These are phyloP conservation scores for Oryza brachyantha DNA, from an alignment of 176 grass and related monocot species.

Conservation along the genomic window DNA sequence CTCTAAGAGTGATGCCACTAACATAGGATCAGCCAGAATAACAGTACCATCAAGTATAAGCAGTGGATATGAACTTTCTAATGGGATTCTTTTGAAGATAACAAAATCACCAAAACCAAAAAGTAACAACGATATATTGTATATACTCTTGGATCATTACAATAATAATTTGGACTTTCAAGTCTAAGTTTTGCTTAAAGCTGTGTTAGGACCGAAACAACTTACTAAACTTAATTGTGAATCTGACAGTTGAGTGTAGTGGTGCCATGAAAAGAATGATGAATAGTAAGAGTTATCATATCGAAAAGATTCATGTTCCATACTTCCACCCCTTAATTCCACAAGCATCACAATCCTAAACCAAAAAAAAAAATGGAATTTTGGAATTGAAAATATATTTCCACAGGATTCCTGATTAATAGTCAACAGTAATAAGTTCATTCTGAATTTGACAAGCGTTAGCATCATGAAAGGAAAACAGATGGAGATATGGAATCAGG, in stretches of 20 bases:
- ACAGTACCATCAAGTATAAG: background rate
- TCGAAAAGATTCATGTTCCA: background rate
- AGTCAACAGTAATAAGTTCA: background rate
- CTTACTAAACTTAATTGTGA: background rate
- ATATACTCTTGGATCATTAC: background rate
- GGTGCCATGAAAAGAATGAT: background rate
- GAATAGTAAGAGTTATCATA: background rate
- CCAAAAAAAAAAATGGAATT: background rate
- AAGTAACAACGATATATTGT: background rate
- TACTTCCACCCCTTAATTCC: background rate
- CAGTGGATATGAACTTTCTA: background rate
- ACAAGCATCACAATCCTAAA: conserved; percentile 6
- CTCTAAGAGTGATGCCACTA: background rate
- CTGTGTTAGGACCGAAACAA: background rate
- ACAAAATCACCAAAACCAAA: background rate
- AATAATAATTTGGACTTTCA: background rate
- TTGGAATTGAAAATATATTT: conserved; percentile 7
- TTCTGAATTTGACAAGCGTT: background rate
- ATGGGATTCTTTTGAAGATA: background rate
- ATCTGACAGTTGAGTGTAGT: background rate
- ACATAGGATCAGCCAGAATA: background rate
- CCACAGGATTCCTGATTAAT: background rate
- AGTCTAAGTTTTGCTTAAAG: background rate
- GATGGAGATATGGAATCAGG: background rate
- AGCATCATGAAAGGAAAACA: background rate